These are phyloP conservation scores for Akanthomyces muscarius DNA, from an alignment of 2,329 filamentous ascomycete genomes.

Conservation along the genomic window DNA sequence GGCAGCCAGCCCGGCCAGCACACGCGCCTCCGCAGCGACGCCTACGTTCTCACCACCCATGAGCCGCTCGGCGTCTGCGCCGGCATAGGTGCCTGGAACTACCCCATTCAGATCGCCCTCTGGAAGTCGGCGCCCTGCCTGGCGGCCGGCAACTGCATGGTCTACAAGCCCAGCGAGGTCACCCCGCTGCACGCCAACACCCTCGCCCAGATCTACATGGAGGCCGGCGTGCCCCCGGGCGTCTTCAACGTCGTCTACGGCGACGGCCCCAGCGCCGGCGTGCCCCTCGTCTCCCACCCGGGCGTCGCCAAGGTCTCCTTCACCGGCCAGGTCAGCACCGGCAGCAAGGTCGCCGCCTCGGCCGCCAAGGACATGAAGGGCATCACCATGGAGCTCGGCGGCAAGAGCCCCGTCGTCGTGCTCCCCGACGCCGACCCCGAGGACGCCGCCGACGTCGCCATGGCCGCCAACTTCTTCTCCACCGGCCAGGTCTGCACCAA, in stretches of 20 bases:
- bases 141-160: constrained; percentile 83
- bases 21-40: constrained; percentile 67
- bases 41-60: constrained; percentile 80
- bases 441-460: constrained; percentile 79
- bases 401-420: constrained; percentile 77
- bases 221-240: constrained; percentile 74
- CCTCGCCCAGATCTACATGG: constrained; percentile 70
- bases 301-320: constrained; percentile 82
- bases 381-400: constrained; percentile 87
- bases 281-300: constrained; percentile 67
- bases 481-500: constrained; percentile 92
- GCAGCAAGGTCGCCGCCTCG: constrained; percentile 72
- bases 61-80: constrained; percentile 79
- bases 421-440: constrained; percentile 76
- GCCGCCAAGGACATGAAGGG: constrained; percentile 82
- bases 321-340: constrained; percentile 81
- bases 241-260: constrained; percentile 88
- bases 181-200: constrained; percentile 77
- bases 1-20: constrained; percentile 80
- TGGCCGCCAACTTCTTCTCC: constrained; percentile 93
- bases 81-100: constrained; percentile 89
- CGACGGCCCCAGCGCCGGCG: constrained; percentile 66
- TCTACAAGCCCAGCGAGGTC: constrained; percentile 86
- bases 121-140: constrained; percentile 87
- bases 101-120: constrained; percentile 83